Base-by-base conservation (phyloP, 495 filamentous ascomycete genomes). In the Xylaria cubensis region DNA sequence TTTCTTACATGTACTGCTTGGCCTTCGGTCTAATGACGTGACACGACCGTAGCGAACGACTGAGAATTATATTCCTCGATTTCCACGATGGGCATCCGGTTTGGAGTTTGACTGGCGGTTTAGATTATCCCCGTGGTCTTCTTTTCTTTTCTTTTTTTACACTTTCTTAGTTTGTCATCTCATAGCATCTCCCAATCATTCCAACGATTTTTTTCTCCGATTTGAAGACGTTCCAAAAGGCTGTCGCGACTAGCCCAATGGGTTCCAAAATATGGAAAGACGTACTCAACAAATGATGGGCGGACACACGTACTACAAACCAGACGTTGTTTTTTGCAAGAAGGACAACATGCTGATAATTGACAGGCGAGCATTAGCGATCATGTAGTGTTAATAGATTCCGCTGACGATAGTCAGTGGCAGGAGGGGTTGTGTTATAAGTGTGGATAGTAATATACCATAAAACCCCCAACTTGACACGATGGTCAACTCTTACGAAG, bases 161-260 rank as follows among this genome's bases (percentile, higher is more conserved):
- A 34, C 53, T 72, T 63, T 72, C 70, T 53, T 67, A 61, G 70
- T 72, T 65, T 67, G 48, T 53, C 70, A 72, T 72, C 70, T 72
- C 63, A 67, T 66, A 72, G 53, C 70, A 72, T 72, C 70, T 72
- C 69, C 63, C 50, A 72, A 67, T 67, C 70, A 72, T 72, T 42
- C 70, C 63, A 66, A 59, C 62, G 24, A 72, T 50, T 66, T 67
- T 72, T 62, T 63, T 58, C 70, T n/a, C 39, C 62, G 19, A 59
- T 72, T 61, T 72, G 70, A 72, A 71, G 41, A 62, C 39, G 36
- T 61, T 67, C 44, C 41, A 50, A 41, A 59, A 67, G 26, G 36
- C n/a, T 46, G 50, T 50, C 48, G 69, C 46, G 12, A 55, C 59
- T 41, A 39, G 69, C 64, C 44, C 44, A 21, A 34, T 55, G 58